phyloP scores from a whole-genome alignment of 2,329 filamentous ascomycete genomes.

The Colletotrichum sp. region DNA sequence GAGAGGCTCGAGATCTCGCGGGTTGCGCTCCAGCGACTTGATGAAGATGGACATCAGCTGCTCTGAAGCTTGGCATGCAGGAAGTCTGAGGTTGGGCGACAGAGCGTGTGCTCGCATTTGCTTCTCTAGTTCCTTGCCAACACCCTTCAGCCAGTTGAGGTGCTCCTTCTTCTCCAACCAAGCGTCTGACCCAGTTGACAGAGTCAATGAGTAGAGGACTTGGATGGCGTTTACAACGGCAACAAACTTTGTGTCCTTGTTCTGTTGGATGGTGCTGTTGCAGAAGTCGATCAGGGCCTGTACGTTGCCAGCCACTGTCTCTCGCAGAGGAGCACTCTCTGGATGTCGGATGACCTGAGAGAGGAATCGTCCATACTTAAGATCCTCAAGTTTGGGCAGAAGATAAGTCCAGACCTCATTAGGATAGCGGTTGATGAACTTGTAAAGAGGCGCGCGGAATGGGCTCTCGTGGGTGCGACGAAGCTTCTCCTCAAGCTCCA shows the following conservation, averaged over 20 bases:
- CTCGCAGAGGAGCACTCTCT: constrained; percentile 76
- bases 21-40: constrained; percentile 76
- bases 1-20: constrained; percentile 80
- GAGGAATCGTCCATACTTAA: constrained; percentile 89
- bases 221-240: constrained; percentile 89
- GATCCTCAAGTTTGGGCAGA: constrained; percentile 78
- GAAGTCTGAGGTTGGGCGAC: constrained; percentile 75
- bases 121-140: constrained; percentile 80
- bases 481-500: constrained; percentile 85
- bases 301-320: constrained; percentile 75
- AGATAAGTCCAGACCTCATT: constrained; percentile 86
- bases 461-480: constrained; percentile 89
- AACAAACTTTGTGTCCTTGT: constrained; percentile 70
- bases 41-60: constrained; percentile 87
- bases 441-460: constrained; percentile 88
- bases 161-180: constrained; percentile 76
- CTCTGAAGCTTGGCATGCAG: constrained; percentile 87
- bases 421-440: constrained; percentile 92
- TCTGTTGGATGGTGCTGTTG: constrained; percentile 66
- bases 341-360: constrained; percentile 82
- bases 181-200: constrained; percentile 65
- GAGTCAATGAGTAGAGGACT: constrained; percentile 78
- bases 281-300: constrained; percentile 73
- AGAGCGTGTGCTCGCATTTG: constrained; percentile 75
- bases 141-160: constrained; percentile 64